Evolutionary conservation across 225 moss, liverwort and hornwort genomes (phyloP).

Genomic region (Rhytidiadelphus loreus): DNA sequence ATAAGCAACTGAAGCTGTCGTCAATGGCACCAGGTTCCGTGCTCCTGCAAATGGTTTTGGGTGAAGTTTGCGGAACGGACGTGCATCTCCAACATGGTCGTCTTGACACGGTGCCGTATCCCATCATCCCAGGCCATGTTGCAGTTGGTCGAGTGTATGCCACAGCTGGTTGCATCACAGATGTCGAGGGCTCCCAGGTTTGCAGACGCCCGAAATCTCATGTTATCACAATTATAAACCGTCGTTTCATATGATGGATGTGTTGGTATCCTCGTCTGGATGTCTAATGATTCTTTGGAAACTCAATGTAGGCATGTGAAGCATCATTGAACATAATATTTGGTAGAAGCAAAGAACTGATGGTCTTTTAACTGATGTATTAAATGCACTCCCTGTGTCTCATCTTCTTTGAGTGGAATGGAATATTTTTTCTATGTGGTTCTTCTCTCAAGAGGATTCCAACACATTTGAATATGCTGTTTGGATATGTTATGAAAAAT

Average conservation of each 20-base stretch:
- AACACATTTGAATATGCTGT: background rate
- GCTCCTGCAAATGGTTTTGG: constrained; percentile 41
- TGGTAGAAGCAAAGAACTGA: background rate
- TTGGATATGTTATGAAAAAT: background rate
- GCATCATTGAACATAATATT: background rate
- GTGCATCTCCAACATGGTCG: constrained; percentile 66
- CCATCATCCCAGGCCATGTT: constrained; percentile 83
- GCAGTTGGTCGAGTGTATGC: constrained; percentile 59
- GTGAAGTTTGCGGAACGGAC: constrained; percentile 81
- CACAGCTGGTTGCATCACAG: constrained; percentile 33
- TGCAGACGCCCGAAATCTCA: background rate
- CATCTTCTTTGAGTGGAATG: background rate
- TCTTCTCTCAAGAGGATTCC: background rate
- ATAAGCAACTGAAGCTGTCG: constrained; percentile 32
- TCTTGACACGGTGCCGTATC: constrained; percentile 64
- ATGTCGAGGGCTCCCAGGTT: constrained; percentile 48
- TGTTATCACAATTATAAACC: background rate
- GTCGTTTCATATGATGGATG: background rate
- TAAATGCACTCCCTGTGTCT: background rate
- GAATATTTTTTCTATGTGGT: background rate
- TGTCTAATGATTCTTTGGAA: background rate
- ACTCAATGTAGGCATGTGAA: background rate
- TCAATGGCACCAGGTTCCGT: constrained; percentile 60
- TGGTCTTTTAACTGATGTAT: background rate
- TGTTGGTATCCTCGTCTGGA: background rate